Percentiles rank a stretch among this genome's conserved stretches.
These are phyloP conservation scores for Solidago caesia DNA, from an alignment of 129 eudicot genomes.

Conservation along the genomic window DNA sequence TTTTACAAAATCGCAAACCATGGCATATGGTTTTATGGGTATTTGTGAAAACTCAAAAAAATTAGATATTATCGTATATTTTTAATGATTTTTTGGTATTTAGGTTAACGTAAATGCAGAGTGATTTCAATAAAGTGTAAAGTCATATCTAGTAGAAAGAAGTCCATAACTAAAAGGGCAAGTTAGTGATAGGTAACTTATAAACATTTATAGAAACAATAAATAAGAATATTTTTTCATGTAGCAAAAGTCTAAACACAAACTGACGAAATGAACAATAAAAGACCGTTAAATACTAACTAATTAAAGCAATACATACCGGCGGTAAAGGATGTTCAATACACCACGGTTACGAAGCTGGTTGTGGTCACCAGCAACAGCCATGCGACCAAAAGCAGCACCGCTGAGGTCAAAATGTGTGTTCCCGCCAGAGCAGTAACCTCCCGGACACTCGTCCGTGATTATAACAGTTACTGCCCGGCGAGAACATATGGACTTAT, in stretches of 20 bases:
- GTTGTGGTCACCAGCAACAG: constrained; percentile 61
- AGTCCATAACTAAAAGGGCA: not conserved
- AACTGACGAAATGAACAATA: constrained; percentile 22
- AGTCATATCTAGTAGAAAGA: not conserved
- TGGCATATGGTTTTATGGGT: too few relatives aligned
- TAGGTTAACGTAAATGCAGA: too few relatives aligned
- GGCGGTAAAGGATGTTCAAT: constrained; percentile 55
- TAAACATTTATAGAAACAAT: not conserved
- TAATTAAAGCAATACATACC: constrained; percentile 40
- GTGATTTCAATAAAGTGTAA: too few relatives aligned
- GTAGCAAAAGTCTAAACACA: constrained; percentile 16
- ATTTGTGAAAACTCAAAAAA: too few relatives aligned
- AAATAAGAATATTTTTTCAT: not conserved
- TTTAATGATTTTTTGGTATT: too few relatives aligned
- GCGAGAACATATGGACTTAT: constrained; percentile 72
- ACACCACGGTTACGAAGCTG: constrained; percentile 79
- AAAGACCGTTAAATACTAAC: constrained; percentile 33
- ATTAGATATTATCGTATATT: too few relatives aligned
- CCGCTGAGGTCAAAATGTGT: constrained; percentile 97
- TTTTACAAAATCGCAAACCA: too few relatives aligned
- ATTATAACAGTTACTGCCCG: constrained; percentile 78
- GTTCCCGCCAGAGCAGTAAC: constrained; percentile 62
- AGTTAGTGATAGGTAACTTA: constrained; percentile 11
- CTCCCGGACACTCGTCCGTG: constrained; percentile 91
- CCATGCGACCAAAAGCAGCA: constrained; percentile 92